Evolutionary conservation across 345 rosid species (phyloP).

Genomic region (Acer yangbiense): DNA sequence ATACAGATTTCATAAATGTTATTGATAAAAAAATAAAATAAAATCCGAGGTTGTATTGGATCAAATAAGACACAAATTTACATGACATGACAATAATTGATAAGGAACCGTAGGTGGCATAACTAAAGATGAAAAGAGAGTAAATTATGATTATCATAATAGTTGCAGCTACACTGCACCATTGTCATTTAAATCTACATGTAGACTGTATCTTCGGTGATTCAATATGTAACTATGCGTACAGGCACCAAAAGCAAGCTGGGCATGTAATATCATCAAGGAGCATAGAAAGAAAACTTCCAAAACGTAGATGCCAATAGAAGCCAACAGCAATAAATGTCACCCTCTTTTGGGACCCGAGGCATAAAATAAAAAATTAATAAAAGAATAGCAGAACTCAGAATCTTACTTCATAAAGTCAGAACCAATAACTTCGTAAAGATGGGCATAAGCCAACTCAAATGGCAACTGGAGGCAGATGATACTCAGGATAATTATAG

Average conservation of each 20-base stretch:
- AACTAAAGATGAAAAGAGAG: too few species aligned
- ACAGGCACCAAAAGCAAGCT: not conserved
- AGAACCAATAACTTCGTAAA: constrained; percentile 62
- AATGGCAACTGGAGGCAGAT: constrained; percentile 97
- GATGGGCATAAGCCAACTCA: constrained; percentile 95
- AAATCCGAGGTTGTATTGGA: not conserved
- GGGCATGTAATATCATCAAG: not conserved
- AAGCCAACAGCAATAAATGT: constrained; percentile 1
- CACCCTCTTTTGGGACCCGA: not conserved
- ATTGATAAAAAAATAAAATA: not conserved
- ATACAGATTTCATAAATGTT: not conserved
- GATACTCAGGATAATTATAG: constrained; percentile 61
- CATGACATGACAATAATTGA: too few species aligned
- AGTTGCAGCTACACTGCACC: not conserved
- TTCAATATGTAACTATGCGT: not conserved
- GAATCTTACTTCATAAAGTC: constrained; percentile 64
- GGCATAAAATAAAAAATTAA: not conserved
- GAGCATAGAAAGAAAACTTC: not conserved
- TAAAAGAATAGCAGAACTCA: constrained; percentile 1
- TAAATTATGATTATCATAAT: not conserved
- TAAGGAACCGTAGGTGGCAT: too few species aligned
- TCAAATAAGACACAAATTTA: not conserved
- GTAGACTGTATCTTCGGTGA: not conserved
- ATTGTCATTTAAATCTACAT: not conserved
- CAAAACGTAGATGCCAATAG: not conserved